Conservation (phyloP, 1,284 basidiomycete species). For the Ustilago nuda region DNA sequence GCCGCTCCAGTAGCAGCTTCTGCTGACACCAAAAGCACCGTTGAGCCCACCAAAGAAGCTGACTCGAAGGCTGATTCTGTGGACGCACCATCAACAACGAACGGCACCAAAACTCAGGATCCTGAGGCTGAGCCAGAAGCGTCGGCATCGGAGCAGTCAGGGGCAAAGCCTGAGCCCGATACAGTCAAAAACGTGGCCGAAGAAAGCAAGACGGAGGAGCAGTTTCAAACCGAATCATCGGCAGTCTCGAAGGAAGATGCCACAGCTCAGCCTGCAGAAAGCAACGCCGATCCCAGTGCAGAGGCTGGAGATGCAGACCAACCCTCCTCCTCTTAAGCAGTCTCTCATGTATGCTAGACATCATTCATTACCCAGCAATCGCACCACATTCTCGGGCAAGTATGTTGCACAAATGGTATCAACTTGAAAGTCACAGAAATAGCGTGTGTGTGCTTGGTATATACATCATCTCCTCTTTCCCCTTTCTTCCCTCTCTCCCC, state of each 20-base stretch:
- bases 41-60: background rate
- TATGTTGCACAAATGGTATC: background rate
- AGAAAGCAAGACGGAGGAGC: background rate
- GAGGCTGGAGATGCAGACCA: background rate
- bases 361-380: background rate
- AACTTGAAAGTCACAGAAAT: background rate
- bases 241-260: background rate
- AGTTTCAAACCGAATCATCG: background rate
- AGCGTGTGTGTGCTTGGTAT: background rate
- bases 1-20: background rate
- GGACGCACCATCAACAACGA: background rate
- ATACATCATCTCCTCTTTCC: background rate
- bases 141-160: background rate
- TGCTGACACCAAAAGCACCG: background rate
- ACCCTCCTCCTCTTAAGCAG: background rate
- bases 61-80: background rate
- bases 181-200: background rate
- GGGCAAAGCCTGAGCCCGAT: background rate
- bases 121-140: background rate
- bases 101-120: background rate
- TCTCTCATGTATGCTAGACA: background rate
- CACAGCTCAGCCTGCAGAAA: background rate
- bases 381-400: background rate
- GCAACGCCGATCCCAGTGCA: background rate
- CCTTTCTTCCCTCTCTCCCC: background rate